A percentile compares a stretch with the other conserved stretches of the same genome.
phyloP scores from a whole-genome alignment of 768 basidiomycete species.

The Kwoniella newhampshirensis region DNA sequence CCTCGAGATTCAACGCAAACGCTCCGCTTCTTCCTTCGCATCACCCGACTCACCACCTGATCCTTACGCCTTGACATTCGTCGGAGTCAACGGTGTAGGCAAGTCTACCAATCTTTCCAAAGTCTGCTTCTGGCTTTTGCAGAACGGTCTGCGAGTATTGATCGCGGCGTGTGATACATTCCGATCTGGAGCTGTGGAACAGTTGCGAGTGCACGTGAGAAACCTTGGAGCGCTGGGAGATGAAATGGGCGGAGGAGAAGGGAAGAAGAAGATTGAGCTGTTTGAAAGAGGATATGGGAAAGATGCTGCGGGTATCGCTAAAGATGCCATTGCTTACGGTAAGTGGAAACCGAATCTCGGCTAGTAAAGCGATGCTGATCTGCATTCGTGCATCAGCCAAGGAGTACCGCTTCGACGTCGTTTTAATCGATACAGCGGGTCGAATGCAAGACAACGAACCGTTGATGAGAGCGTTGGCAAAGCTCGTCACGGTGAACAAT shows the following conservation, averaged over 20 bases:
- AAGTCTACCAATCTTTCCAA: constrained; percentile 98
- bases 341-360: constrained; percentile 32
- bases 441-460: constrained; percentile 99
- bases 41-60: constrained; percentile 65
- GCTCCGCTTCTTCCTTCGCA: constrained; percentile 63
- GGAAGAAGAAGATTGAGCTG: constrained; percentile 68
- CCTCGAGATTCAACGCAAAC: constrained; percentile 85
- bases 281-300: constrained; percentile 97
- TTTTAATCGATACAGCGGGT: constrained; percentile 95
- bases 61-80: constrained; percentile 92
- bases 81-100: constrained; percentile 97
- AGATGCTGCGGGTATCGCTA: constrained; percentile 97
- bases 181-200: constrained; percentile 92
- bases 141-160: constrained; percentile 86
- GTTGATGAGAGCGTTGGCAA: constrained; percentile 96
- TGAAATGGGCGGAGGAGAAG: constrained; percentile 57
- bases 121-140: constrained; percentile 98
- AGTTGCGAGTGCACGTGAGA: constrained; percentile 91
- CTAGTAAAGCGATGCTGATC: background rate
- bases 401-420: constrained; percentile 90
- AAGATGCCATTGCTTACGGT: constrained; percentile 91
- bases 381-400: constrained; percentile 59
- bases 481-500: constrained; percentile 89
- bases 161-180: constrained; percentile 99
- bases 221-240: constrained; percentile 83